Evolutionary conservation across 345 rosid species (phyloP).

Genomic region (Linum usitatissimum): DNA sequence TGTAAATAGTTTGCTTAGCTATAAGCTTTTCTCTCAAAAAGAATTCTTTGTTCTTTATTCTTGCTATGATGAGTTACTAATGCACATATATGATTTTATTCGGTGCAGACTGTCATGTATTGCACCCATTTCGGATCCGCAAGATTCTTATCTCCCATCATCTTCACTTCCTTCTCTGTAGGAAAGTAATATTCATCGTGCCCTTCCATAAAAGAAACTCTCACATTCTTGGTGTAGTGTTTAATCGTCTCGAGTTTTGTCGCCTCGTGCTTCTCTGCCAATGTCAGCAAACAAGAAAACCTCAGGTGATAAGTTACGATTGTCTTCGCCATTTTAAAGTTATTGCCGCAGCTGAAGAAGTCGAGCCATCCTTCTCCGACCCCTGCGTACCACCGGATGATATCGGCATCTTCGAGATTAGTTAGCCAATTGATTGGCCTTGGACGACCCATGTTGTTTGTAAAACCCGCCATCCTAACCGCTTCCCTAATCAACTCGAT

Average conservation of each 20-base stretch:
- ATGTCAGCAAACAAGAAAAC: slow-evolving; percentile 82
- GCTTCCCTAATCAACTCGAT: slow-evolving; percentile 74
- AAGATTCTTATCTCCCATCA: slow-evolving; percentile 88
- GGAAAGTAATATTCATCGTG: slow-evolving; percentile 60
- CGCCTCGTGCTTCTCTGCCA: slow-evolving; percentile 86
- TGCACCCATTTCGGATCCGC: slow-evolving; percentile 70
- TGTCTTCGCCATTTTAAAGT: slow-evolving; percentile 67
- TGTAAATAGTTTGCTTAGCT: slow-evolving; percentile 27
- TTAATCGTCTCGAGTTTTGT: slow-evolving; percentile 67
- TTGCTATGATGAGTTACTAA: slow-evolving; percentile 1
- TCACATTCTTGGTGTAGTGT: slow-evolving; percentile 77
- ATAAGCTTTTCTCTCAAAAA: slow-evolving; percentile 6
- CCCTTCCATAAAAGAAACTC: slow-evolving; percentile 37
- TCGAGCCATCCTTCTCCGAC: slow-evolving; percentile 87
- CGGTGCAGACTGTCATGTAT: too few species aligned
- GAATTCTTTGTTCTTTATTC: neutral
- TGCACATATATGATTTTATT: too few species aligned
- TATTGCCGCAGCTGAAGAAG: slow-evolving; percentile 87
- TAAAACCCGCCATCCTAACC: slow-evolving; percentile 70
- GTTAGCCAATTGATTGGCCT: slow-evolving; percentile 58
- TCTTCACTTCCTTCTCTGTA: slow-evolving; percentile 67
- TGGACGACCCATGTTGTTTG: slow-evolving; percentile 88
- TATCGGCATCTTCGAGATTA: slow-evolving; percentile 73
- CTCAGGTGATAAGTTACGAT: slow-evolving; percentile 74
- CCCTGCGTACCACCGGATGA: slow-evolving; percentile 90